Conservation (phyloP, 2,329 filamentous ascomycete species). For the Sporothrix humicola region DNA sequence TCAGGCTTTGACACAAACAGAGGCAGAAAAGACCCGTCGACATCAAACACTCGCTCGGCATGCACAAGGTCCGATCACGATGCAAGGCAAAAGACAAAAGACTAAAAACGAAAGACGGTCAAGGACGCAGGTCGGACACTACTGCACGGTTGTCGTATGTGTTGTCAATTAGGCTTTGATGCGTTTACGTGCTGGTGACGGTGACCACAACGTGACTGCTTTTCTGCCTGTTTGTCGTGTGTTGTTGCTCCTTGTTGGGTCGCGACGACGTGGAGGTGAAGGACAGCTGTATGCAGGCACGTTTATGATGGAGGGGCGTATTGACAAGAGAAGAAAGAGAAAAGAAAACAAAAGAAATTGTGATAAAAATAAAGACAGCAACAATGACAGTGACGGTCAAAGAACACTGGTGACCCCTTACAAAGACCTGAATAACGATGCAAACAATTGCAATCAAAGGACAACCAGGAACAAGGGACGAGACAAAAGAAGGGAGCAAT, state of each 20-base stretch:
- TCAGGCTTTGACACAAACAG: neutral
- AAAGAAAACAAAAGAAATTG: neutral
- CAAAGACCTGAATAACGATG: neutral
- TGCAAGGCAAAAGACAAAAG: neutral
- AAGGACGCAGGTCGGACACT: neutral
- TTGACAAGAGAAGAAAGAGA: neutral
- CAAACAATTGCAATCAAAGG: neutral
- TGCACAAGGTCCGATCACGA: neutral
- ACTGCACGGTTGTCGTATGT: neutral
- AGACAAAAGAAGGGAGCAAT: conserved; percentile 14
- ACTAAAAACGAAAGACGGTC: neutral
- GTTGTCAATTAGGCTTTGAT: conserved; percentile 12
- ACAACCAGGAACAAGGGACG: neutral
- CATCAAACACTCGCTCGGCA: conserved; percentile 1
- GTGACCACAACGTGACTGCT: neutral
- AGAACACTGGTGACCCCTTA: neutral
- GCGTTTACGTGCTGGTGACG: neutral
- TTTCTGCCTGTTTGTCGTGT: conserved; percentile 7
- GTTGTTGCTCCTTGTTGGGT: neutral
- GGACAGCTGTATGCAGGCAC: neutral
- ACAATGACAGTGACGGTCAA: neutral
- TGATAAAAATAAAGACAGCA: neutral
- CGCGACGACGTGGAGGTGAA: neutral
- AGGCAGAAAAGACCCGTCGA: neutral
- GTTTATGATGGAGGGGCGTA: neutral